Conservation (phyloP, 2,329 filamentous ascomycete genomes). For the Calonectria pauciramosa region DNA sequence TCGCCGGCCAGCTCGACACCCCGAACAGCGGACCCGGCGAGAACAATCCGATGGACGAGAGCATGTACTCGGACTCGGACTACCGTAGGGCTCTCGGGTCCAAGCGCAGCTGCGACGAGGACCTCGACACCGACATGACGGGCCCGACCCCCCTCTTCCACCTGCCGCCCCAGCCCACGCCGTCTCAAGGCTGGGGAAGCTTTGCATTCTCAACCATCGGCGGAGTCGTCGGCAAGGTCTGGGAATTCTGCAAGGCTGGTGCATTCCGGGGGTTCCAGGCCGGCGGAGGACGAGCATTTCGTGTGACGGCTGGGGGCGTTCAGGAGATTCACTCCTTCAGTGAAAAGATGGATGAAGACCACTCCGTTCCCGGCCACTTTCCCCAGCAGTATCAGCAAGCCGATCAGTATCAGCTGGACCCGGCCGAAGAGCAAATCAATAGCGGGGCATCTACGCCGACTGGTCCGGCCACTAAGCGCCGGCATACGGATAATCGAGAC, state of each 20-base stretch:
- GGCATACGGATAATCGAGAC: slow-evolving; percentile 66
- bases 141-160: slow-evolving; percentile 51
- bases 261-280: slow-evolving; percentile 90
- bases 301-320: slow-evolving; percentile 55
- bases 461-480: slow-evolving; percentile 64
- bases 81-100: slow-evolving; percentile 68
- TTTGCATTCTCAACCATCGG: slow-evolving; percentile 74
- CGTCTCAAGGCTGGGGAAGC: slow-evolving; percentile 65
- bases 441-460: slow-evolving; percentile 58
- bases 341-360: slow-evolving; percentile 36
- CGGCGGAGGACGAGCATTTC: slow-evolving; percentile 82
- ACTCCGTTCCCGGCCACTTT: slow-evolving; percentile 47
- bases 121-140: slow-evolving; percentile 51
- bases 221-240: slow-evolving; percentile 81
- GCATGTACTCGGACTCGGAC: slow-evolving; percentile 69
- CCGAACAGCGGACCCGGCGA: slow-evolving; percentile 52
- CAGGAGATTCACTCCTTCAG: slow-evolving; percentile 37
- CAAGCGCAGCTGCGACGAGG: slow-evolving; percentile 55
- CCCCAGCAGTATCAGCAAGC: slow-evolving; percentile 48
- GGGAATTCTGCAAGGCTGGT: slow-evolving; percentile 83
- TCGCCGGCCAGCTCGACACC: slow-evolving; percentile 68
- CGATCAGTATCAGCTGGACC: slow-evolving; percentile 27
- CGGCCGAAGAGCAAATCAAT: slow-evolving; percentile 47
- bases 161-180: slow-evolving; percentile 47
- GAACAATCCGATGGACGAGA: slow-evolving; percentile 62